Evolutionary conservation across 345 rosid species (phyloP), one percentile per base, ranked within the genome.

Genomic region (Melaleuca quinquenervia): DNA sequence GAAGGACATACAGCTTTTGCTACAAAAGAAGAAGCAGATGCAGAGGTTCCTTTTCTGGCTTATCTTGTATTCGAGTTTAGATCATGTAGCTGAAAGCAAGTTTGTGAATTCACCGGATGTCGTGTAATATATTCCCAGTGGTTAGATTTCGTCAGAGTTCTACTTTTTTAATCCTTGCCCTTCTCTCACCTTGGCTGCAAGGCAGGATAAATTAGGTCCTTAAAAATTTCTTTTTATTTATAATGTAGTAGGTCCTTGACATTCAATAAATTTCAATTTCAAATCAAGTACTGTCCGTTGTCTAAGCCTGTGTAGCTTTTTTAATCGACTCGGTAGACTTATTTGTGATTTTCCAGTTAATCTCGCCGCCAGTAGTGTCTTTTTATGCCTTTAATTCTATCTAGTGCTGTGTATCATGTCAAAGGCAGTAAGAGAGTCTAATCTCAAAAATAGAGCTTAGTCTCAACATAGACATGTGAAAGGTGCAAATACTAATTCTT

Each of bases 1-100:
- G 99, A 96, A 93, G 99, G 99, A 70, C 99, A 97, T 90, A 94
- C 99, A 89, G 99, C 98, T 84, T 97, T 95, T 80, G 98, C 99
- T 85, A 90, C 98, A 41, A 93, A 94, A 88, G 91, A 88, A 83
- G 99, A 97, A 90, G 98, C 99, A 84, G 99, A 97, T 85, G 88
- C 90, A 64, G 99, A 97, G 99, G 99, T 95, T 87, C 55, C 62
- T 54, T 87, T 21, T 87, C 26, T 48, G 5, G 8, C 58, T 52
- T 27, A 12, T 82, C 29, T 36, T n/a, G 26, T 8, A 20, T 20
- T 51, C 3, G 16, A 11, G 41, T 82, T 70, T 70, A 70, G 80
- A 70, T 70, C 80, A 36, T 36, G 80, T 70, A 18, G 48, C 26
- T 2, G 80, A 70, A 36, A 36, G 48, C 3, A 2, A 18, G 41